These are phyloP conservation scores for Rhizophagus clarus DNA, from an alignment of 192 early-diverging fungal species.

Conservation along the genomic window DNA sequence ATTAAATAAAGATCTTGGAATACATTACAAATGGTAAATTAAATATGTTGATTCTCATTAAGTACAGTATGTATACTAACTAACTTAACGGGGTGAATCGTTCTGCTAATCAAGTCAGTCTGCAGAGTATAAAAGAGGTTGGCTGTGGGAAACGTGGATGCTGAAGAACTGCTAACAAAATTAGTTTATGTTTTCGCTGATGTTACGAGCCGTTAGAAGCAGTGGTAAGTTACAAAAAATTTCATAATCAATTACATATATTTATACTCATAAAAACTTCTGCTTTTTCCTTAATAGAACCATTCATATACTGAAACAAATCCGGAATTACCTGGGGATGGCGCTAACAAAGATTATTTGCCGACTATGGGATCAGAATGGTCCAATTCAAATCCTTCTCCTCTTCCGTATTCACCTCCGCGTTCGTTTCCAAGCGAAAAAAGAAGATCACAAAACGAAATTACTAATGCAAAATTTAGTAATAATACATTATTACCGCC, in stretches of 20 bases:
- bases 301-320: conserved; percentile 16
- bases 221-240: conserved; percentile 45
- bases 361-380: conserved; percentile 26
- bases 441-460: conserved; percentile 17
- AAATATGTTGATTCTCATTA: neutral
- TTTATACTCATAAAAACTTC: no score
- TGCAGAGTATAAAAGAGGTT: conserved; percentile 20
- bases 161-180: conserved; percentile 60
- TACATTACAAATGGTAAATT: conserved; percentile 8
- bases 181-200: conserved; percentile 62
- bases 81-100: neutral
- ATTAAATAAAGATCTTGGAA: neutral
- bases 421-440: neutral
- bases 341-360: neutral
- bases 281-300: neutral
- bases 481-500: neutral
- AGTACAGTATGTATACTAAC: neutral
- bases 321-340: conserved; percentile 14
- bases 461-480: neutral
- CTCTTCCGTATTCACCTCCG: conserved; percentile 24
- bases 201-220: conserved; percentile 61
- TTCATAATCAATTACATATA: neutral
- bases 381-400: conserved; percentile 21
- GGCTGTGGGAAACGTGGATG: conserved; percentile 61
- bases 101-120: neutral